Conservation (phyloP, 495 filamentous ascomycete genomes). For the Podospora pseudocomata region DNA sequence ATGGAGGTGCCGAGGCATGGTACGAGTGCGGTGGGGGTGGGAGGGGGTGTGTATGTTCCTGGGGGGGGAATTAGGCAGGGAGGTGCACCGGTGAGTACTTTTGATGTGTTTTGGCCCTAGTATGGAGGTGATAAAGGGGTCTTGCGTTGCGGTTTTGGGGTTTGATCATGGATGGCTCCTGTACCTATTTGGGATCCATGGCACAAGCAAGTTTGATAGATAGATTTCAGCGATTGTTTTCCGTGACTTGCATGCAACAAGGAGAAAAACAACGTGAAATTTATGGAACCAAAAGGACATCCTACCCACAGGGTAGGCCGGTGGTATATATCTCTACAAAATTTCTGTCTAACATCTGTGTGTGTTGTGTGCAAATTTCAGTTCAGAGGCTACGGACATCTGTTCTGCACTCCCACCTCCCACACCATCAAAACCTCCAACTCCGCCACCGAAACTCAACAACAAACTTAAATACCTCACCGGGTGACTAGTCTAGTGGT, state of each 20-base stretch:
- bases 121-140: background rate
- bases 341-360: too few relatives aligned
- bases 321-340: too few relatives aligned
- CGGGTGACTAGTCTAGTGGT: slow-evolving; percentile 7
- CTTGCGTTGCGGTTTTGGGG: too few relatives aligned
- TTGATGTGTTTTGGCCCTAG: slow-evolving; percentile 25
- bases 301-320: too few relatives aligned
- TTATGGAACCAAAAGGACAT: too few relatives aligned
- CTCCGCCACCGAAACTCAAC: background rate
- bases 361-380: background rate
- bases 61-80: slow-evolving; percentile 27
- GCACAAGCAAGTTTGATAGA: background rate
- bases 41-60: slow-evolving; percentile 32
- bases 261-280: too few relatives aligned
- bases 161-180: too few relatives aligned
- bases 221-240: too few relatives aligned
- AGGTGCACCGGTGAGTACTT: slow-evolving; percentile 23
- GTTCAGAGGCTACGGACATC: background rate
- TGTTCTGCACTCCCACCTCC: background rate
- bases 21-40: slow-evolving; percentile 31
- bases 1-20: slow-evolving; percentile 40
- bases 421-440: background rate
- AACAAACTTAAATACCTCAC: background rate
- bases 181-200: too few relatives aligned
- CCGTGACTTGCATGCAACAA: too few relatives aligned